phyloP scores from a whole-genome alignment of 2,329 filamentous ascomycete species.

The Colletotrichum somersetense region DNA sequence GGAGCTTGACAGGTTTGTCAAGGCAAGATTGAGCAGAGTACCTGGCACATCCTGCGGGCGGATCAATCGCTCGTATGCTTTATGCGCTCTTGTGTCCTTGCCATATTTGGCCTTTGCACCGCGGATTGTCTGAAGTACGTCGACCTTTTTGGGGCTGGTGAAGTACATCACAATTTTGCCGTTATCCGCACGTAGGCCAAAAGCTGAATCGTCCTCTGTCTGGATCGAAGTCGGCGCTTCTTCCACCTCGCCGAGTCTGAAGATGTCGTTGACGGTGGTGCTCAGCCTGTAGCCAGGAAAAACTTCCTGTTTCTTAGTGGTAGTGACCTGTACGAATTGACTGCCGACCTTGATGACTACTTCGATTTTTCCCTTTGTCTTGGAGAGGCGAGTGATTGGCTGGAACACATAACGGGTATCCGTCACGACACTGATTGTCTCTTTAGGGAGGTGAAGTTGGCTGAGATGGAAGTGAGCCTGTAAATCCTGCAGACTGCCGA shows the following conservation, averaged over 20 bases:
- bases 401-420: constrained; percentile 76
- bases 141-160: constrained; percentile 73
- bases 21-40: constrained; percentile 74
- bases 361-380: constrained; percentile 78
- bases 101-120: constrained; percentile 73
- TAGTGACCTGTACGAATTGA: constrained; percentile 78
- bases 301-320: constrained; percentile 76
- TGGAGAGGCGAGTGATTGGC: constrained; percentile 73
- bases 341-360: constrained; percentile 77
- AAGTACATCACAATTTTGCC: constrained; percentile 81
- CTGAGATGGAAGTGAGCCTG: constrained; percentile 76
- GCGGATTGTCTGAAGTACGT: constrained; percentile 74
- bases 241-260: constrained; percentile 75
- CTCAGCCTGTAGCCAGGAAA: constrained; percentile 71
- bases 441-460: constrained; percentile 75
- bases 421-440: constrained; percentile 76
- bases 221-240: constrained; percentile 74
- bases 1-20: constrained; percentile 74
- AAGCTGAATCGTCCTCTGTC: constrained; percentile 75
- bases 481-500: constrained; percentile 74
- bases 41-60: constrained; percentile 78
- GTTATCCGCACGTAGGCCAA: constrained; percentile 75
- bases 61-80: constrained; percentile 74
- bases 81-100: constrained; percentile 71
- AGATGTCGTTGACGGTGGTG: constrained; percentile 77